Conservation (phyloP, 1,139 yeast genomes). For the Hansenula lynferdii region DNA sequence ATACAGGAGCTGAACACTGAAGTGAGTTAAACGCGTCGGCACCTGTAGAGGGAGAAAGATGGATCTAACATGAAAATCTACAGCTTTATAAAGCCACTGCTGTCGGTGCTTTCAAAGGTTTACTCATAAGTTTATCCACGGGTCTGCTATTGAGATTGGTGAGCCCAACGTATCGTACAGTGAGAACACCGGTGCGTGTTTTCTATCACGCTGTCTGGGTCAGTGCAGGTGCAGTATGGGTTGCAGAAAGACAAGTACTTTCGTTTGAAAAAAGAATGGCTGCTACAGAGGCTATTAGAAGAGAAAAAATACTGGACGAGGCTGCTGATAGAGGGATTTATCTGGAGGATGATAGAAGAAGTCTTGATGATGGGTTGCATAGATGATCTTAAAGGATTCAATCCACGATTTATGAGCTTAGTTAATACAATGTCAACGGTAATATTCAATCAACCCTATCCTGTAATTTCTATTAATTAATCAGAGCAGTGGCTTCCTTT, state of each 20-base stretch:
- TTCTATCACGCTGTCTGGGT: constrained; percentile 36
- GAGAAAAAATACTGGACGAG: constrained; percentile 30
- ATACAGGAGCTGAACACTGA: constrained; percentile 13
- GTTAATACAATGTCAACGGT: too few relatives aligned
- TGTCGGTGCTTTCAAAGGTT: constrained; percentile 35
- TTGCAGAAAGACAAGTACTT: constrained; percentile 33
- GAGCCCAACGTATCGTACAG: constrained; percentile 28
- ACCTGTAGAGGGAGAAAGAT: too few relatives aligned
- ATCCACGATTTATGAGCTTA: neutral
- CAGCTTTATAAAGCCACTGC: constrained; percentile 29
- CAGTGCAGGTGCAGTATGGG: constrained; percentile 32
- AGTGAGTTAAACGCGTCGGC: neutral
- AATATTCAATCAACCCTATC: too few relatives aligned
- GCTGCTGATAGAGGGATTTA: constrained; percentile 39
- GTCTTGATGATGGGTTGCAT: constrained; percentile 6
- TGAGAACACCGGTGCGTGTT: constrained; percentile 33
- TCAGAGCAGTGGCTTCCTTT: neutral
- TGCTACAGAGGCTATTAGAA: constrained; percentile 27
- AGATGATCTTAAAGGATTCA: neutral
- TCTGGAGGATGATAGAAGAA: constrained; percentile 27
- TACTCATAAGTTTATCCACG: constrained; percentile 28
- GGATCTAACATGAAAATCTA: constrained; percentile 23
- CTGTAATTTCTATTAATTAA: neutral
- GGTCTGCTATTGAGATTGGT: constrained; percentile 27
- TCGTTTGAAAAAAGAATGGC: constrained; percentile 28